A percentile compares a stretch with the other conserved stretches of the same genome.
Conservation (phyloP, 192 early-diverging fungal genomes). For the Coemansia umbellata region DNA sequence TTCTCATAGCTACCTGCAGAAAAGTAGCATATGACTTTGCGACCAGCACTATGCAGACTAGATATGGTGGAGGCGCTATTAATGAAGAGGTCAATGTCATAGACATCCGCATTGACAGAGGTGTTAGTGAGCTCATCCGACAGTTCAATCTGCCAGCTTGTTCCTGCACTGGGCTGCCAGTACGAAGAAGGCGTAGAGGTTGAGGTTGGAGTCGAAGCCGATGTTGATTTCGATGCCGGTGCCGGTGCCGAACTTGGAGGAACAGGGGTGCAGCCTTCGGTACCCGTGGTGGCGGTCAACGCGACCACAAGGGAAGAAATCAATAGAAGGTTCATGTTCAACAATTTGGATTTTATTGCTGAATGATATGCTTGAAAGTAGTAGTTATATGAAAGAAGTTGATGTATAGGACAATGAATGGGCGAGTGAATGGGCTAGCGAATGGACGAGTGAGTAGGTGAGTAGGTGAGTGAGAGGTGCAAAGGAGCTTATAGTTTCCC, state of each 20-base stretch:
- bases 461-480: no score
- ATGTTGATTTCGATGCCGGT: neutral
- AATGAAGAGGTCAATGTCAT: neutral
- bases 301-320: neutral
- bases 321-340: neutral
- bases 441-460: no score
- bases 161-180: neutral
- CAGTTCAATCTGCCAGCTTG: neutral
- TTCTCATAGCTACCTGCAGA: constrained; percentile 1
- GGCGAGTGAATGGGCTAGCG: no score
- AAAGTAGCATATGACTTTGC: constrained; percentile 3
- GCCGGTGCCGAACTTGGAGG: neutral
- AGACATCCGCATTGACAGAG: neutral
- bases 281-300: neutral
- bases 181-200: neutral
- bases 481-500: no score
- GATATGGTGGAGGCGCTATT: neutral
- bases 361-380: no score
- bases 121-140: neutral
- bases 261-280: neutral
- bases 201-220: neutral
- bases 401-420: neutral
- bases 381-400: no score
- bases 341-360: no score
- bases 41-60: neutral